These are phyloP conservation scores for Aspergillus fijiensis DNA, from an alignment of 2,329 filamentous ascomycete genomes.

Conservation along the genomic window DNA sequence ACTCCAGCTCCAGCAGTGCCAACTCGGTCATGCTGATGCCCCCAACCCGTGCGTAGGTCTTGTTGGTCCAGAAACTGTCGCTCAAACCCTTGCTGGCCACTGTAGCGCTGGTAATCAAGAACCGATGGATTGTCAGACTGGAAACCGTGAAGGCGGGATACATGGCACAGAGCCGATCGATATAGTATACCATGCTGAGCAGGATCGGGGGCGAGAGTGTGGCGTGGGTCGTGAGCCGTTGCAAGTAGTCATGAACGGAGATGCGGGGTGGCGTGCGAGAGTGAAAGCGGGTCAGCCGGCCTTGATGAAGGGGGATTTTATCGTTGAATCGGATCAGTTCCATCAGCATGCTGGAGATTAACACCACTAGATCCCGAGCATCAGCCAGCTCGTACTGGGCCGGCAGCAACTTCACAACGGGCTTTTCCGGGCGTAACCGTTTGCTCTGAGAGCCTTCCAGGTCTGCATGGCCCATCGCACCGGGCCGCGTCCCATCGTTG, in stretches of 20 bases:
- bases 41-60: conserved; percentile 89
- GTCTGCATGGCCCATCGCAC: conserved; percentile 21
- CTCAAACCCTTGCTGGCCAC: conserved; percentile 95
- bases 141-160: conserved; percentile 96
- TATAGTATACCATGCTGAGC: conserved; percentile 99
- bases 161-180: conserved; percentile 86
- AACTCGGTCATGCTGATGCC: conserved; percentile 88
- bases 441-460: conserved; percentile 44
- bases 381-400: conserved; percentile 76
- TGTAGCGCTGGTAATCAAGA: conserved; percentile 91
- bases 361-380: conserved; percentile 79
- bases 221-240: conserved; percentile 88
- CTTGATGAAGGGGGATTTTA: conserved; percentile 76
- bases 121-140: conserved; percentile 93
- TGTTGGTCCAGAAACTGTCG: conserved; percentile 98
- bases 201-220: conserved; percentile 89
- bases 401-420: conserved; percentile 56
- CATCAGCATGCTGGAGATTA: conserved; percentile 93
- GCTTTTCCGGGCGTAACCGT: conserved; percentile 46
- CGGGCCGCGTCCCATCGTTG: conserved; percentile 24
- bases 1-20: conserved; percentile 88
- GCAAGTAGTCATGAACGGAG: conserved; percentile 89
- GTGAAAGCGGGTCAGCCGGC: conserved; percentile 89
- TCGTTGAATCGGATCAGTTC: conserved; percentile 95
- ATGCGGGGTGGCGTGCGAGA: conserved; percentile 88